A percentile compares a stretch with the other conserved stretches of the same genome.
Evolutionary conservation across 768 basidiomycete species (phyloP).

Genomic region (Pilatotrama ljubarskyi): DNA sequence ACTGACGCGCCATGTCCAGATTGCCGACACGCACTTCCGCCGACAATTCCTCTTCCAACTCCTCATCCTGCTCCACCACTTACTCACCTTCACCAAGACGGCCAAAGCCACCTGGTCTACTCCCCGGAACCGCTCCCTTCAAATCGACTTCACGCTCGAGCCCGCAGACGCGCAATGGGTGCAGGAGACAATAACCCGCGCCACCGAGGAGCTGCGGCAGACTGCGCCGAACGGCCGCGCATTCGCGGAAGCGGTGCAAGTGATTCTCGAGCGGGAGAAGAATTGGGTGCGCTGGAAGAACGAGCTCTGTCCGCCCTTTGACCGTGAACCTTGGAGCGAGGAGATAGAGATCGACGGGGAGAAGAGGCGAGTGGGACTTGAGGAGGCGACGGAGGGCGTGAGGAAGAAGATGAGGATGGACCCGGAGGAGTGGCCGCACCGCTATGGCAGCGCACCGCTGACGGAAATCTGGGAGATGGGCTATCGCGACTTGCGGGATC

Average conservation of each 20-base stretch:
- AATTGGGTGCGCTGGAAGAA: conserved; percentile 94
- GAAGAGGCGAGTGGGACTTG: conserved; percentile 51
- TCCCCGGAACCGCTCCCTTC: conserved; percentile 72
- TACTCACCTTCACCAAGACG: conserved; percentile 71
- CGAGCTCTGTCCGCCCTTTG: conserved; percentile 76
- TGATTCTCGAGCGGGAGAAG: conserved; percentile 78
- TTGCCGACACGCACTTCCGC: conserved; percentile 91
- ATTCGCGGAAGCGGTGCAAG: conserved; percentile 71
- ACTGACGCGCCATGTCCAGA: conserved; percentile 43
- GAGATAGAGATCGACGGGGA: conserved; percentile 41
- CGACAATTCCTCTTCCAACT: conserved; percentile 89
- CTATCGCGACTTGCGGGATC: conserved; percentile 60
- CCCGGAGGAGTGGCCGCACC: conserved; percentile 63
- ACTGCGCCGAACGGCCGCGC: conserved; percentile 77
- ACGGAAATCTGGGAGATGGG: conserved; percentile 87
- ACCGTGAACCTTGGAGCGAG: conserved; percentile 63
- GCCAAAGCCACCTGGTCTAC: conserved; percentile 62
- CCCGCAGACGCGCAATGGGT: conserved; percentile 73
- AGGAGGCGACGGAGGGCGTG: conserved; percentile 57
- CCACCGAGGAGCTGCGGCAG: conserved; percentile 56
- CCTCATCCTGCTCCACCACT: conserved; percentile 72
- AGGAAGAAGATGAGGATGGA: conserved; percentile 58
- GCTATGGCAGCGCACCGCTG: conserved; percentile 65
- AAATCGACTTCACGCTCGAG: conserved; percentile 81
- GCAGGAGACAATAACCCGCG: conserved; percentile 63